Conservation (phyloP, 306 rosid genomes). For the Prunus kanzakura region DNA sequence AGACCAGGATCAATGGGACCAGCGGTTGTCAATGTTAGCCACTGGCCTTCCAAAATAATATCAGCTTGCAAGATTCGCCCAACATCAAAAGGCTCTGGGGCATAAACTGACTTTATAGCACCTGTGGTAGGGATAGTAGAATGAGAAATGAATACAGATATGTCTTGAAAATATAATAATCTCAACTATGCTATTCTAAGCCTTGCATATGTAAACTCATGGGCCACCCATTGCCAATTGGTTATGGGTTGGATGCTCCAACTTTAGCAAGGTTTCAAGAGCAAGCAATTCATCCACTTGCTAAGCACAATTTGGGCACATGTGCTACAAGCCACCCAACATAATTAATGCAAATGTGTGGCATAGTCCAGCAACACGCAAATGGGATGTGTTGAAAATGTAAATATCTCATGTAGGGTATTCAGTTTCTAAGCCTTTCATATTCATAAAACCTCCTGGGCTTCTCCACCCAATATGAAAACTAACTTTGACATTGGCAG, state of each 20-base stretch:
- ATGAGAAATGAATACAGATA: conserved; percentile 7
- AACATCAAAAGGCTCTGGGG: conserved; percentile 90
- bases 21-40: conserved; percentile 56
- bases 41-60: conserved; percentile 39
- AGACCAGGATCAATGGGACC: conserved; percentile 86
- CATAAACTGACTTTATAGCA: conserved; percentile 74
- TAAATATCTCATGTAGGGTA: background rate
- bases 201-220: background rate
- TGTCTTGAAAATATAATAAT: background rate
- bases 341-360: background rate
- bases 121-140: conserved; percentile 43
- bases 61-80: conserved; percentile 73
- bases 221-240: background rate
- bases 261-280: background rate
- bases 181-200: background rate
- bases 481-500: no score
- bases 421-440: no score
- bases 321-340: background rate
- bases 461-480: no score
- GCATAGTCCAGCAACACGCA: background rate
- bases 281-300: background rate
- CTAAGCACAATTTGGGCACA: background rate
- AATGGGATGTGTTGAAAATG: background rate
- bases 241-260: background rate
- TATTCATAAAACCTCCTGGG: no score